Evolutionary conservation across 192 early-diverging fungal genomes (phyloP), one percentile per base, ranked within the genome.

Genomic region (Podila minutissima): DNA sequence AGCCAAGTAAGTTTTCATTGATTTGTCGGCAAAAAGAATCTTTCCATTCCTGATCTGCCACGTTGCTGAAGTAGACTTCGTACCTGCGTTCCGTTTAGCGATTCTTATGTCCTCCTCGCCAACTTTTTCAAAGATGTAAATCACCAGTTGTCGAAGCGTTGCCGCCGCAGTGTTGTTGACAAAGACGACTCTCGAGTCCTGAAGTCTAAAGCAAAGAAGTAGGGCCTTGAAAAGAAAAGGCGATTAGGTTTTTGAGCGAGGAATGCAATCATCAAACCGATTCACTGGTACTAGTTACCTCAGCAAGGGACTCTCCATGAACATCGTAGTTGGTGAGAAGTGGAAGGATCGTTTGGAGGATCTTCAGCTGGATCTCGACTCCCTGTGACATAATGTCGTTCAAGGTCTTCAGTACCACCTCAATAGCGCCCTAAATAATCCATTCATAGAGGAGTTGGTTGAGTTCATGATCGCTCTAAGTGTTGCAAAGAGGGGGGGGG

Each of bases 311-410:
- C 51, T 92, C 92, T 28, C 93, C 95, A 67, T 92, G 90, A n/a
- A 99, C 89, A 22, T 86, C 72, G 70, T 98, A 98, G 64, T 94
- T 92, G 17, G 91, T 94, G 15, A 97, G 86, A 31, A 99, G 85
- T 5, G 98, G 96, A 33, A 97, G 72, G 11, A 99, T 86, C 13
- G 94, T 96, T 74, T 99, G 98, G 50, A 99, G 83, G 17, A 96
- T 90, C 69, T 97, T 98, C 48, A 99, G 83, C 76, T 99, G 98
- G 28, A 97, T 90, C 35, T 98, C 97, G 11, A 93, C 86, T 22
- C 91, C 89, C 64, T 90, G 88, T 2, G 83, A 77, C 59, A 91
- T 86, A 28, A 93, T 89, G 50, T 94, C 87, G 33, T 89, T 92
- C 33, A 97, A 84, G 4, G 91, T 90, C 55, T 89, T 83, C 32